A percentile compares a stretch with the other conserved stretches of the same genome.
phyloP scores from a whole-genome alignment of 768 basidiomycete genomes.

The Mycena rebaudengoi region DNA sequence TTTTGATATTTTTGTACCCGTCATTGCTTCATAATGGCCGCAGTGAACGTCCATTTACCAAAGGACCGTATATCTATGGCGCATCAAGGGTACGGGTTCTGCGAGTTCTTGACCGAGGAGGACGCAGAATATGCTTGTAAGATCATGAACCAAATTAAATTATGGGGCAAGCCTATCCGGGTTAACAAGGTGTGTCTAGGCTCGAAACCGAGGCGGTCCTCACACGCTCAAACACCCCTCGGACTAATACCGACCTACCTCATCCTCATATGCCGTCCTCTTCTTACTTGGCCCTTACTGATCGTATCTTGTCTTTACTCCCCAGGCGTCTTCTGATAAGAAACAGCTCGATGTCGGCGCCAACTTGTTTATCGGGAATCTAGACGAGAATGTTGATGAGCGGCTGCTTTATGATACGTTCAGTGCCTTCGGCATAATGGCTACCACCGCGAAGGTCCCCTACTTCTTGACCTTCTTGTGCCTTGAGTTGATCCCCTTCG shows the following conservation, averaged over 20 bases:
- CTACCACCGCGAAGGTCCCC: slow-evolving; percentile 85
- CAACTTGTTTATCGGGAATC: slow-evolving; percentile 94
- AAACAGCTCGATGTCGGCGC: slow-evolving; percentile 98
- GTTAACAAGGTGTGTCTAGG: slow-evolving; percentile 89
- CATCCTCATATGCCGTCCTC: background rate
- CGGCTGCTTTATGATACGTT: slow-evolving; percentile 93
- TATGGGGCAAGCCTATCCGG: slow-evolving; percentile 98
- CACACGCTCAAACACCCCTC: slow-evolving; percentile 20
- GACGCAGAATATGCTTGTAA: slow-evolving; percentile 99
- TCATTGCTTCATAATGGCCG: background rate
- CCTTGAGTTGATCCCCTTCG: slow-evolving; percentile 9
- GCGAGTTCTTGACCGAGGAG: slow-evolving; percentile 98
- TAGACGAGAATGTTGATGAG: slow-evolving; percentile 97
- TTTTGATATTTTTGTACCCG: background rate
- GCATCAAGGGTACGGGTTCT: slow-evolving; percentile 99
- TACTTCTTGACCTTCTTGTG: slow-evolving; percentile 11
- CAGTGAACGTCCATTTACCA: slow-evolving; percentile 97
- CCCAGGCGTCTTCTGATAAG: slow-evolving; percentile 95
- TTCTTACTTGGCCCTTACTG: slow-evolving; percentile 17
- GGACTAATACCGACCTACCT: no score
- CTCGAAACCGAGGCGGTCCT: slow-evolving; percentile 8
- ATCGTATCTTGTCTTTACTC: slow-evolving; percentile 25
- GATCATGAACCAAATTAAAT: slow-evolving; percentile 99
- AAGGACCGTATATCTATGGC: slow-evolving; percentile 99
- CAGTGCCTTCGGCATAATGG: slow-evolving; percentile 92